A percentile compares a stretch with the other conserved stretches of the same genome.
These are phyloP conservation scores for Kwoniella heveanensis DNA, from an alignment of 768 basidiomycete species.

Conservation along the genomic window DNA sequence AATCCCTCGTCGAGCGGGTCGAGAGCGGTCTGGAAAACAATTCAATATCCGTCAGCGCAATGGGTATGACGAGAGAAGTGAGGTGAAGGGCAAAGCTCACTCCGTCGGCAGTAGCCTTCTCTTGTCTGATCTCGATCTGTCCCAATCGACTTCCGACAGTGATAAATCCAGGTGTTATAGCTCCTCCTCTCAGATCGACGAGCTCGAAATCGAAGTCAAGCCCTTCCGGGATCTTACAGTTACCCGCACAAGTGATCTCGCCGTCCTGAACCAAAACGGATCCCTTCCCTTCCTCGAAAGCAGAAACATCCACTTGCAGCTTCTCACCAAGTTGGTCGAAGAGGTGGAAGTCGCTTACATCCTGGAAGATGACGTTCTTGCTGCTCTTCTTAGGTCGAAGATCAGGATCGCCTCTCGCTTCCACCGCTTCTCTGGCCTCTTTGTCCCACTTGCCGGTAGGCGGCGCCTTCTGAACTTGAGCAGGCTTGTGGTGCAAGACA, in stretches of 20 bases:
- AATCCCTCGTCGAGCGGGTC: constrained; percentile 55
- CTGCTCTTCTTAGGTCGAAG: constrained; percentile 59
- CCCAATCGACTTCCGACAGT: constrained; percentile 70
- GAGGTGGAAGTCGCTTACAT: constrained; percentile 63
- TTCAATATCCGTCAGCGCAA: neutral
- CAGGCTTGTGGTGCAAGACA: constrained; percentile 62
- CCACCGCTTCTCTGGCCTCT: constrained; percentile 66
- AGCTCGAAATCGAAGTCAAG: constrained; percentile 53
- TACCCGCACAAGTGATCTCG: constrained; percentile 62
- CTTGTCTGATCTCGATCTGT: constrained; percentile 68
- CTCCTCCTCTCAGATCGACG: constrained; percentile 69
- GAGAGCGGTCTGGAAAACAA: constrained; percentile 55
- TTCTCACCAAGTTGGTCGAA: neutral
- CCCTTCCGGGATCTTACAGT: constrained; percentile 24
- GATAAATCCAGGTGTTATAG: constrained; percentile 64
- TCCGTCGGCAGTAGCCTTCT: constrained; percentile 71
- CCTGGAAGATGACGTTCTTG: constrained; percentile 65
- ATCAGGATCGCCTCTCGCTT: constrained; percentile 75
- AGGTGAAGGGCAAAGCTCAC: constrained; percentile 26
- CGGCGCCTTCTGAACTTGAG: constrained; percentile 63
- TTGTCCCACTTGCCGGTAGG: constrained; percentile 70
- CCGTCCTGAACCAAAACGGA: constrained; percentile 63
- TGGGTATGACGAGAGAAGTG: too few relatives aligned
- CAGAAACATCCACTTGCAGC: constrained; percentile 21
- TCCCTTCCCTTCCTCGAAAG: constrained; percentile 36